Evolutionary conservation across 2,329 filamentous ascomycete species (phyloP).

Genomic region (Pyrenophora teres): DNA sequence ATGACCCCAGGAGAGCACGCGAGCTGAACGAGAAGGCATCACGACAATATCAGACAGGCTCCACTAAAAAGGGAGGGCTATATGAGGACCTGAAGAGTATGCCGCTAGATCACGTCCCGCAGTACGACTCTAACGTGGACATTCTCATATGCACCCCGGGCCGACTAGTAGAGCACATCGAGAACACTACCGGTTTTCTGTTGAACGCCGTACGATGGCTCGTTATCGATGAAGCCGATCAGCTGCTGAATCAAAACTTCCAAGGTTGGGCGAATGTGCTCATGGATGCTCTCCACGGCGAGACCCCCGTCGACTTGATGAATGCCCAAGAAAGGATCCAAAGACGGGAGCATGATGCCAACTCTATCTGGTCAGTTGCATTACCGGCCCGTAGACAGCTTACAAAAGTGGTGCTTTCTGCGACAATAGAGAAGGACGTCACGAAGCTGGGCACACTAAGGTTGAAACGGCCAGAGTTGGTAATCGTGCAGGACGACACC

Average conservation of each 20-base stretch:
- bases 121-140: conserved; percentile 75
- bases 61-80: conserved; percentile 45
- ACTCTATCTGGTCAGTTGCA: conserved; percentile 39
- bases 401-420: conserved; percentile 84
- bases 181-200: conserved; percentile 79
- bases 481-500: conserved; percentile 69
- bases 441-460: conserved; percentile 76
- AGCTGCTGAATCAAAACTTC: conserved; percentile 86
- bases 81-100: conserved; percentile 47
- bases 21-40: conserved; percentile 50
- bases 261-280: conserved; percentile 85
- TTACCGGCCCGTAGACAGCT: conserved; percentile 53
- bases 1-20: conserved; percentile 67
- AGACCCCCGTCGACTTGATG: conserved; percentile 54
- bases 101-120: conserved; percentile 67
- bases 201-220: conserved; percentile 83
- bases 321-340: conserved; percentile 60
- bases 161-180: conserved; percentile 86
- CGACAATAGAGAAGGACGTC: conserved; percentile 87
- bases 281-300: conserved; percentile 61
- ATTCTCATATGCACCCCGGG: conserved; percentile 91
- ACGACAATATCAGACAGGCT: conserved; percentile 35
- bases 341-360: conserved; percentile 46
- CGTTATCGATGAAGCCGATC: conserved; percentile 91
- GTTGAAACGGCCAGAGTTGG: conserved; percentile 73